phyloP scores from a whole-genome alignment of 2,329 filamentous ascomycete genomes.

The Fusarium hostae region DNA sequence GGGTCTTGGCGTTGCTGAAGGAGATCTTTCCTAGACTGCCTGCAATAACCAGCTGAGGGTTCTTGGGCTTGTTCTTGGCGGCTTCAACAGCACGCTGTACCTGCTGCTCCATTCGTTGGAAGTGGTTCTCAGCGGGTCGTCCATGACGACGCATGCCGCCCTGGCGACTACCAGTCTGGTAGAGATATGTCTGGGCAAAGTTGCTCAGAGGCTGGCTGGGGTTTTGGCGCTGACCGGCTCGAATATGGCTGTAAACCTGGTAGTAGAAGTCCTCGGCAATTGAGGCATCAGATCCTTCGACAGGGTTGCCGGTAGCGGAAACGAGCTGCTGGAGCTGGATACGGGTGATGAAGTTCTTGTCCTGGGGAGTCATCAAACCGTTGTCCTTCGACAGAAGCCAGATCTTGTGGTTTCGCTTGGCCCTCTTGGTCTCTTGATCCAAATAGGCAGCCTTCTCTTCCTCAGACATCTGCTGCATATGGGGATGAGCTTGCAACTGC shows the following conservation, averaged over 20 bases:
- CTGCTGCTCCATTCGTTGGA: constrained; percentile 99
- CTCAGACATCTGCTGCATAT: constrained; percentile 78
- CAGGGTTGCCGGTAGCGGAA: constrained; percentile 87
- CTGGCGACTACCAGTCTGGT: constrained; percentile 89
- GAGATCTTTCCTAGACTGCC: constrained; percentile 97
- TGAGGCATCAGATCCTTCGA: constrained; percentile 82
- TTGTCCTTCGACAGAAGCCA: constrained; percentile 93
- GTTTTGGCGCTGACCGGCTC: constrained; percentile 87
- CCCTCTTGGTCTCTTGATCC: constrained; percentile 91
- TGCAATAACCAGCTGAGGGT: constrained; percentile 95
- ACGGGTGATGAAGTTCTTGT: constrained; percentile 99
- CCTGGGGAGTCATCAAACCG: constrained; percentile 97
- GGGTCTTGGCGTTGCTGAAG: constrained; percentile 98
- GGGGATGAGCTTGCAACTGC: constrained; percentile 51
- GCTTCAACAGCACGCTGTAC: constrained; percentile 97
- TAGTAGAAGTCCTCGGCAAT: constrained; percentile 98
- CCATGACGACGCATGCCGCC: constrained; percentile 79
- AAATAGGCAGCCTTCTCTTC: constrained; percentile 86
- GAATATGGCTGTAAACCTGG: constrained; percentile 95
- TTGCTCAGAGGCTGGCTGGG: constrained; percentile 93
- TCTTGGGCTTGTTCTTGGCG: constrained; percentile 97
- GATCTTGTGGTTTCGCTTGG: constrained; percentile 98
- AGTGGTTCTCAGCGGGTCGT: constrained; percentile 91
- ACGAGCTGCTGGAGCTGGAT: constrained; percentile 98
- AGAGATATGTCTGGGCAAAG: constrained; percentile 97